Evolutionary conservation across 768 basidiomycete genomes (phyloP).

Genomic region (Gymnopilus dilepis): DNA sequence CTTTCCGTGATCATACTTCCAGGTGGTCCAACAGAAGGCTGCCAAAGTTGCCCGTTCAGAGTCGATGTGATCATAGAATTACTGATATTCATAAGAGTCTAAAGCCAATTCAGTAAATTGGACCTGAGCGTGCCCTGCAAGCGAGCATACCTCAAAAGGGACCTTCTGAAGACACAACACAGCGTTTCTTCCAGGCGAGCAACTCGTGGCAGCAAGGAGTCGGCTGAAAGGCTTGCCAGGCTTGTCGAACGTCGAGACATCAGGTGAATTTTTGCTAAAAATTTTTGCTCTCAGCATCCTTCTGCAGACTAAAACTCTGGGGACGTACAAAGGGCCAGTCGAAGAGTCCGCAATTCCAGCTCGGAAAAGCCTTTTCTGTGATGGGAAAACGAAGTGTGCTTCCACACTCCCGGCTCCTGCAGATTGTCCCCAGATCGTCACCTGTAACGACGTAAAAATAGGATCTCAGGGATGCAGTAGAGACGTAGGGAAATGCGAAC

Average conservation of each 20-base stretch:
- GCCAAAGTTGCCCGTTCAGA: conserved; percentile 60
- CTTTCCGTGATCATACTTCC: conserved; percentile 55
- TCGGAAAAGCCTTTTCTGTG: conserved; percentile 46
- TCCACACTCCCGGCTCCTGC: conserved; percentile 58
- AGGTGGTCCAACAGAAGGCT: conserved; percentile 55
- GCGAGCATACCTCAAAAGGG: conserved; percentile 46
- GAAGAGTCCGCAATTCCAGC: conserved; percentile 59
- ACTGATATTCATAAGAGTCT: conserved; percentile 56
- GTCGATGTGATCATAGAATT: conserved; percentile 50
- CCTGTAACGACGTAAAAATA: conserved; percentile 33
- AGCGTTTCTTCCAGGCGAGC: conserved; percentile 42
- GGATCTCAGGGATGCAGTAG: too few relatives aligned
- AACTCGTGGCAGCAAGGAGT: conserved; percentile 51
- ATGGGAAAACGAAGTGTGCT: conserved; percentile 51
- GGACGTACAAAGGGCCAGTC: conserved; percentile 57
- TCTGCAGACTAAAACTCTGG: neutral
- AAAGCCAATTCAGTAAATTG: neutral
- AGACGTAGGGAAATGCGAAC: too few relatives aligned
- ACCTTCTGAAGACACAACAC: conserved; percentile 51
- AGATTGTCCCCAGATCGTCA: conserved; percentile 63
- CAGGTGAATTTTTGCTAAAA: conserved; percentile 55
- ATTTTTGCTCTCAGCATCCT: neutral
- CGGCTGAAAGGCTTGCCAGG: conserved; percentile 55
- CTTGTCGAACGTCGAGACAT: conserved; percentile 51
- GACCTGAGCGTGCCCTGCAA: too few relatives aligned